phyloP scores from a whole-genome alignment of 108 stramenopile genomes.

The Seminavis robusta region DNA sequence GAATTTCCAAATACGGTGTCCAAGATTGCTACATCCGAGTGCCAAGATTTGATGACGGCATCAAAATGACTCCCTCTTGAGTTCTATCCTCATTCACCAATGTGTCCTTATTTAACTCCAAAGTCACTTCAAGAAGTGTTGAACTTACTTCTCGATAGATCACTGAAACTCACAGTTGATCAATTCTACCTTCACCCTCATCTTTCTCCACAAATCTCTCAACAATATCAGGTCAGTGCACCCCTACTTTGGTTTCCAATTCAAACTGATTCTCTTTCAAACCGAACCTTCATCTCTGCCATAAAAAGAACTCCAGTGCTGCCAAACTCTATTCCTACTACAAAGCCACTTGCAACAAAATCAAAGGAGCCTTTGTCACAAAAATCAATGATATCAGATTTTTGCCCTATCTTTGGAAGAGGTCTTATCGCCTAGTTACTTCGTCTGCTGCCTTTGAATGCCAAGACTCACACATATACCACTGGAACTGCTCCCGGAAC shows the following conservation, averaged over 20 bases:
- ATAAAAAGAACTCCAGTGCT: not conserved
- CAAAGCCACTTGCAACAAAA: too few species aligned
- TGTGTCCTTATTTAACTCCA: not conserved
- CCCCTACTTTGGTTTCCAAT: not conserved
- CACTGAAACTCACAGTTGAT: too few species aligned
- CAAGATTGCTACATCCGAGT: too few species aligned
- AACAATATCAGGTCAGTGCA: too few species aligned
- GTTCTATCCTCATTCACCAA: constrained; percentile 10
- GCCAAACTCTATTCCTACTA: too few species aligned
- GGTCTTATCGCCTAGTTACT: not conserved
- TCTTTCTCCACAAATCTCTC: too few species aligned
- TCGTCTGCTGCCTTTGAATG: not conserved
- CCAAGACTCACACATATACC: not conserved
- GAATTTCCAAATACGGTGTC: constrained; percentile 28
- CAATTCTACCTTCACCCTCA: too few species aligned
- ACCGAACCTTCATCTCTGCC: not conserved
- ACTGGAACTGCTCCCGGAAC: not conserved
- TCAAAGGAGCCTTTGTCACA: not conserved
- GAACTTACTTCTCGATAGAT: too few species aligned
- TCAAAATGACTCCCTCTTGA: constrained; percentile 29
- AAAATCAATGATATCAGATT: not conserved
- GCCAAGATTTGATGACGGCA: constrained; percentile 35
- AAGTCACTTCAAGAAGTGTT: too few species aligned
- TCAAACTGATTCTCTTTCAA: not conserved
- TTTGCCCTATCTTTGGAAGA: not conserved